Conservation (phyloP, 495 filamentous ascomycete species). For the Daldinia vernicosa region DNA sequence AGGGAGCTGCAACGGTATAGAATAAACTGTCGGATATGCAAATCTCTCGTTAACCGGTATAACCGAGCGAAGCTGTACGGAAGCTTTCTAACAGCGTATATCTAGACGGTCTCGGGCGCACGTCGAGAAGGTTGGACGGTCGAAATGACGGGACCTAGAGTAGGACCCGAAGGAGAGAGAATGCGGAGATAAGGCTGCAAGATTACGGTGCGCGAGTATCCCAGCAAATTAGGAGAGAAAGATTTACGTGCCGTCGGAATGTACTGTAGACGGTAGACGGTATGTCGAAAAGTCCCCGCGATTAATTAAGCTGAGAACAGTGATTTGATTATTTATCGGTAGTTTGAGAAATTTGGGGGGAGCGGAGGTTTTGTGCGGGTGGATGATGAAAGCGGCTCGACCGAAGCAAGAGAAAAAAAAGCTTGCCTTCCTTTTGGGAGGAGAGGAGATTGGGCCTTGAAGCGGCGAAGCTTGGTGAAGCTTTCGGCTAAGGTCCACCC, state of each 20-base stretch:
- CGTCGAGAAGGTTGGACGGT: slow-evolving; percentile 20
- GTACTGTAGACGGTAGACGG: slow-evolving; percentile 13
- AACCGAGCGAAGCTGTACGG: slow-evolving; percentile 3
- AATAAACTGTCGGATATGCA: not conserved
- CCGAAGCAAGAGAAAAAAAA: slow-evolving; percentile 34
- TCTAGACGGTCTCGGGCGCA: slow-evolving; percentile 20
- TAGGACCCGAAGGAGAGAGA: slow-evolving; percentile 6
- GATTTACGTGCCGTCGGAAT: slow-evolving; percentile 29
- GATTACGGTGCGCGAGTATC: slow-evolving; percentile 9
- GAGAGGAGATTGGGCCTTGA: slow-evolving; percentile 27
- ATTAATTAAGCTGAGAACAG: slow-evolving; percentile 35
- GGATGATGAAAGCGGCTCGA: slow-evolving; percentile 50
- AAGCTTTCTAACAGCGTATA: not conserved
- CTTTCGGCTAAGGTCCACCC: slow-evolving; percentile 29
- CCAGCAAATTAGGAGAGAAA: not conserved
- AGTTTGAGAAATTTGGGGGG: slow-evolving; percentile 33
- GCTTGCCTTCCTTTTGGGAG: slow-evolving; percentile 26
- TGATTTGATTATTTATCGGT: slow-evolving; percentile 25
- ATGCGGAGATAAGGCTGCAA: slow-evolving; percentile 46
- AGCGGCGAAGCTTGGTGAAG: slow-evolving; percentile 36
- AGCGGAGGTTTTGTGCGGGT: slow-evolving; percentile 38
- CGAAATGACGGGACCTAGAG: slow-evolving; percentile 9
- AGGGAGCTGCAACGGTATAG: not conserved
- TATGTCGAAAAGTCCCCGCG: slow-evolving; percentile 23
- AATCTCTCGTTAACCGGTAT: slow-evolving; percentile 1